Base-by-base conservation (phyloP, 495 filamentous ascomycete species). In the Chaetomidium leptoderma region DNA sequence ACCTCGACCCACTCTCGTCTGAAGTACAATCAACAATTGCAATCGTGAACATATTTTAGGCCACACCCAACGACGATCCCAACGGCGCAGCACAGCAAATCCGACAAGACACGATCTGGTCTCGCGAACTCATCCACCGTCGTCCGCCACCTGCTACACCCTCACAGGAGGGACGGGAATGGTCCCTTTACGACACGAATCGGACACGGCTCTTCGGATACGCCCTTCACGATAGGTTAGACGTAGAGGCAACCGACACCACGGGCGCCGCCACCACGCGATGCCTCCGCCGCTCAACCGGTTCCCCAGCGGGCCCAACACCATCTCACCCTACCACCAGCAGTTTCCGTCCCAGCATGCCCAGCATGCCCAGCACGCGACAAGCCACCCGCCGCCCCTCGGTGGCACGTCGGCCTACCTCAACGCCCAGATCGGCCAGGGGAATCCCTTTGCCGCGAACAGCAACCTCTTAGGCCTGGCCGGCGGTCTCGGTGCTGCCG, bases 361-460 rank as follows among this genome's bases (percentile, higher is more conserved):
- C n/a, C n/a, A n/a, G n/a, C n/a, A 79, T 59, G 67, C 65, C 55
- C 74, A 75, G 59, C 73, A 76, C 63, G 59, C 73, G 52, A 59
- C 75, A 13, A 64, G 58, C 53, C 76, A 77, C 48, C 73, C 70
- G 53, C 74, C 69, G 27, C 69, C 55, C 36, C 33, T 75, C 16
- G 67, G 72, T 21, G 61, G 65, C 17, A 72, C 70, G 54, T 65
- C 70, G 1, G 67, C 68, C 14, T 77, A 76, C 58, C 66, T 78
- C 57, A 86, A 85, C 65, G 40, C 57, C 49, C 78, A 83, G 36
- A 86, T 83, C 64, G 81, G 80, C 47, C 87, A 81, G 68, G 80
- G 81, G 61, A 88, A 86, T 59, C 85, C 85, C 0, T 91, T 91
- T 66, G 77, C 79, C 6, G 77, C 77, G 5, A 79, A 79, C 45